Evolutionary conservation across 2,329 filamentous ascomycete species (phyloP), one percentile per base, ranked within the genome.

Genomic region (Xylaria polymorpha): DNA sequence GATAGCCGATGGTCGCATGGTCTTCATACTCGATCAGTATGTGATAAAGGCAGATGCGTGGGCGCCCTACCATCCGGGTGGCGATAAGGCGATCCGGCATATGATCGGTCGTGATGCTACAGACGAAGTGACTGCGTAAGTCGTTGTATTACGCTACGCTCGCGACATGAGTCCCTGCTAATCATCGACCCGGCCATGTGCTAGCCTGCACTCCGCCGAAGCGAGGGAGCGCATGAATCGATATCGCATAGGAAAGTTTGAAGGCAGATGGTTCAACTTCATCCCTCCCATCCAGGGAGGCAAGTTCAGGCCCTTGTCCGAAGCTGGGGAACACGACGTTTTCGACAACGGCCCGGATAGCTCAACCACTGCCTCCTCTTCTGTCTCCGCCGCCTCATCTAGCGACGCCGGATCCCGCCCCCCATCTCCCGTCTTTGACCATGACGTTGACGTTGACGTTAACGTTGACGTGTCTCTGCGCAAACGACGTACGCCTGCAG

Each of bases 81-180:
- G 96, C 74, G 91, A 95, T 76, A 96, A 94, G 81, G 88, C 95
- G 64, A 97, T 99, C 72, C 85, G 89, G 79, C 96, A 99, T 79
- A 96, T 98, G 94, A 88, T 98, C 69, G 94, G 94, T 70, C 89
- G 92, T 81, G 94, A 97, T 88, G 95, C 94, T 60, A 98, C 95
- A 12, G 94, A 98, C 80, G 96, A 98, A 81, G 91, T 98, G 70
- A 93, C 91, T 80, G 93, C 91, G 93, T 98, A 86, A 60, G 91
- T 85, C 25, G 50, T 15, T 15, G 14, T 48, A 37, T 18, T 32
- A 6, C 59, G 18, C 6, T 29, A 20, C 25, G 25, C 25, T 29
- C 25, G 25, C 25, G 35, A 37, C 35, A 37, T 29, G 25, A 29
- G 67, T 55, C 53, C 74, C 65, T 70, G 66, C 55, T 72, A n/a